phyloP scores from a whole-genome alignment of 1,139 yeast genomes.

The Zygosaccharomyces sapae region DNA sequence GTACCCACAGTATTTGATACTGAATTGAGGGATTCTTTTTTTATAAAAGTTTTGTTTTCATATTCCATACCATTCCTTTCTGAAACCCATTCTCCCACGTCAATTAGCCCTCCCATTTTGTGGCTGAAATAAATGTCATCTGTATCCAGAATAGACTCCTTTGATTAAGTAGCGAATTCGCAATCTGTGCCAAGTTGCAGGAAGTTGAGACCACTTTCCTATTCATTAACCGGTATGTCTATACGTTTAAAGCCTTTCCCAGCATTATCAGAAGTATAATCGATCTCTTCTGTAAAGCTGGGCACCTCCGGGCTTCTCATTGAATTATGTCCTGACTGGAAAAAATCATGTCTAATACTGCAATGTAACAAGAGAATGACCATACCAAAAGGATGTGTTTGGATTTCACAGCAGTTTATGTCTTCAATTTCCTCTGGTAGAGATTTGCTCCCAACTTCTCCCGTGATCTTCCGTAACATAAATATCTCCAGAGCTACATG shows the following conservation, averaged over 20 bases:
- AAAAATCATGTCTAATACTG: background rate
- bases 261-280: constrained; percentile 15
- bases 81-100: constrained; percentile 4
- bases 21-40: background rate
- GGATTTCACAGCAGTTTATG: constrained; percentile 7
- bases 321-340: background rate
- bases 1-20: background rate
- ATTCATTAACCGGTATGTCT: constrained; percentile 3
- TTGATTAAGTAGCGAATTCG: constrained; percentile 4
- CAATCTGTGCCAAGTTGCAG: background rate
- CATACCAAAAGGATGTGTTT: constrained; percentile 15
- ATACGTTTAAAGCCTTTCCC: constrained; percentile 23
- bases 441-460: constrained; percentile 21
- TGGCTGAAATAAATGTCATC: constrained; percentile 8
- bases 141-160: constrained; percentile 16
- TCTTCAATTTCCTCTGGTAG: background rate
- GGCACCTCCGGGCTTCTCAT: constrained; percentile 3
- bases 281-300: background rate
- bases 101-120: constrained; percentile 11
- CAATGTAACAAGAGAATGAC: constrained; percentile 15
- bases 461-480: constrained; percentile 31
- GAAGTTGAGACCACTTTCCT: background rate
- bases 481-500: constrained; percentile 5
- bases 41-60: constrained; percentile 1
- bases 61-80: too few species aligned